phyloP scores from a whole-genome alignment of 2,329 filamentous ascomycete genomes.

The Clonostachys chloroleuca region DNA sequence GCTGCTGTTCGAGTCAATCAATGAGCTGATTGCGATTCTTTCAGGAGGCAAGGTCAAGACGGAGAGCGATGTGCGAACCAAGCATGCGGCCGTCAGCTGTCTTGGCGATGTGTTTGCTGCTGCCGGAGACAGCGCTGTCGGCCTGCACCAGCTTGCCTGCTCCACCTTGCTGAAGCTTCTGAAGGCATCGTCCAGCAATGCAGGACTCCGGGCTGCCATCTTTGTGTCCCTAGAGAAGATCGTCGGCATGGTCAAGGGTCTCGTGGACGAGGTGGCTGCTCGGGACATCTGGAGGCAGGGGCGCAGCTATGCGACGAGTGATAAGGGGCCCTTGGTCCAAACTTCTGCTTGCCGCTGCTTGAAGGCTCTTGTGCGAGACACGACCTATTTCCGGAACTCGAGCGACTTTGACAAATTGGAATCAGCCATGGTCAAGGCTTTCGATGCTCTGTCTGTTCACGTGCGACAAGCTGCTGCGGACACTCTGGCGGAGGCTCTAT shows the following conservation, averaged over 20 bases:
- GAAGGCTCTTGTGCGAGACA: conserved; percentile 66
- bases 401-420: conserved; percentile 89
- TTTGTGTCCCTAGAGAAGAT: conserved; percentile 75
- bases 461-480: conserved; percentile 85
- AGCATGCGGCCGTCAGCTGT: conserved; percentile 84
- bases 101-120: conserved; percentile 84
- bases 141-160: conserved; percentile 71
- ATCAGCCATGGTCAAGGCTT: conserved; percentile 75
- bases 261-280: conserved; percentile 79
- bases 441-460: conserved; percentile 70
- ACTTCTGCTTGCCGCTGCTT: conserved; percentile 76
- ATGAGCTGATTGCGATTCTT: conserved; percentile 74
- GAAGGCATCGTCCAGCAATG: conserved; percentile 74
- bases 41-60: conserved; percentile 67
- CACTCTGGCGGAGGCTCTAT: conserved; percentile 76
- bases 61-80: conserved; percentile 73
- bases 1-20: conserved; percentile 89
- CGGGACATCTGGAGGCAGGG: conserved; percentile 92
- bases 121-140: conserved; percentile 91
- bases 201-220: conserved; percentile 75
- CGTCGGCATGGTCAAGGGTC: conserved; percentile 66
- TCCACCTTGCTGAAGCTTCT: conserved; percentile 71
- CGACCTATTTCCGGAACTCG: conserved; percentile 80
- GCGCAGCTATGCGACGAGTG: conserved; percentile 67
- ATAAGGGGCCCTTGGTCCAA: conserved; percentile 81